Conservation (phyloP, 306 rosid genomes). For the Spatholobus suberectus region DNA sequence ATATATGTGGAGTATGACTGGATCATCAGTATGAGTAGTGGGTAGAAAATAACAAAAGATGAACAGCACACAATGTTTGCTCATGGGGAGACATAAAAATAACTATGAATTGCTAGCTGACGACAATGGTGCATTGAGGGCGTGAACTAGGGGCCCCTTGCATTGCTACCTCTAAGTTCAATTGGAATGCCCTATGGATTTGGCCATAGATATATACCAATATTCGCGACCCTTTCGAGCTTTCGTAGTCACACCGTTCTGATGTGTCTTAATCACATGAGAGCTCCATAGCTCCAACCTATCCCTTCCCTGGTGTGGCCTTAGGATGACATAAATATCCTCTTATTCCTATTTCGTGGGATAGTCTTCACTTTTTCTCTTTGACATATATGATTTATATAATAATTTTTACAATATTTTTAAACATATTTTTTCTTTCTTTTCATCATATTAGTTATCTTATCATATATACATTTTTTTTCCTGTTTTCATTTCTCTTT, state of each 20-base stretch:
- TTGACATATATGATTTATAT: not conserved
- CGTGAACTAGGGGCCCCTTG: slow-evolving; percentile 27
- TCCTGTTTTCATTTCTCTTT: not conserved
- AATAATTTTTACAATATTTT: not conserved
- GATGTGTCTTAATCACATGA: slow-evolving; percentile 33
- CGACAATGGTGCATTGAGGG: slow-evolving; percentile 47
- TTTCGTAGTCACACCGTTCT: slow-evolving; percentile 34
- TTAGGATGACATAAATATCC: not conserved
- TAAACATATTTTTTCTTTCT: too few species aligned
- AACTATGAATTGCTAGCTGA: slow-evolving; percentile 37
- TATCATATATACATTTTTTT: too few species aligned
- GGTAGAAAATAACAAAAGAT: slow-evolving; percentile 50
- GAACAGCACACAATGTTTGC: slow-evolving; percentile 59
- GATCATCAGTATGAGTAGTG: slow-evolving; percentile 50
- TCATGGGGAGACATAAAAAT: slow-evolving; percentile 49
- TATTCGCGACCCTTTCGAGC: not conserved
- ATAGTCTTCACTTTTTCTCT: not conserved
- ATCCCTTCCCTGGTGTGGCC: not conserved
- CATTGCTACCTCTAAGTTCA: slow-evolving; percentile 16
- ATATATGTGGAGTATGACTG: slow-evolving; percentile 69
- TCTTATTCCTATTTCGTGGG: slow-evolving; percentile 21
- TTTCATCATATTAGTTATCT: not conserved
- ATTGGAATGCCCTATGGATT: slow-evolving; percentile 14
- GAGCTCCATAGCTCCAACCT: slow-evolving; percentile 34
- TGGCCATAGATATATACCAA: not conserved